Percentiles rank a stretch among this genome's conserved stretches.
These are phyloP conservation scores for Dactylellina sp. DNA, from an alignment of 2,329 filamentous ascomycete genomes.

Conservation along the genomic window DNA sequence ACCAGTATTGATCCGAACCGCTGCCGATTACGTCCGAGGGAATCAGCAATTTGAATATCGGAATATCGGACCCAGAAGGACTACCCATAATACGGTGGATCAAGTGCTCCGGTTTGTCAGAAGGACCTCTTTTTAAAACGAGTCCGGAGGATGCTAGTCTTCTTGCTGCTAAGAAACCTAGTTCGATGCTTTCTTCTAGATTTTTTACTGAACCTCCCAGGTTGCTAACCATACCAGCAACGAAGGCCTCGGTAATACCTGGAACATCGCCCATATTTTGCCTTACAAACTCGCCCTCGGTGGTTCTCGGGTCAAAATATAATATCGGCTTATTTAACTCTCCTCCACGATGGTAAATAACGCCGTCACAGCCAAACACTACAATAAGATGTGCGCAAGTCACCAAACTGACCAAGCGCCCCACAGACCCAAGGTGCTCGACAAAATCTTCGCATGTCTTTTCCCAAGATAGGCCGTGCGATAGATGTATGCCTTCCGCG, in stretches of 20 bases:
- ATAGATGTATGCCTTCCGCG: constrained; percentile 42
- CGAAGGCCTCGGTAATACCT: constrained; percentile 37
- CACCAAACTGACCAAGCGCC: constrained; percentile 25
- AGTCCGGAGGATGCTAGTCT: constrained; percentile 25
- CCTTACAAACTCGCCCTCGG: constrained; percentile 38
- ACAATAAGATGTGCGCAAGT: constrained; percentile 45
- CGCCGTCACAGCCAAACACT: constrained; percentile 36
- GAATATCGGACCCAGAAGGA: background rate
- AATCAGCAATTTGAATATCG: constrained; percentile 39
- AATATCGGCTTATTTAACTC: constrained; percentile 36
- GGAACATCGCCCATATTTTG: constrained; percentile 36
- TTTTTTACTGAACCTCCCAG: constrained; percentile 21
- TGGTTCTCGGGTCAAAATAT: constrained; percentile 34
- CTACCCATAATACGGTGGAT: constrained; percentile 11
- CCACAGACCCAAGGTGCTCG: constrained; percentile 41
- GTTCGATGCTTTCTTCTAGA: constrained; percentile 36
- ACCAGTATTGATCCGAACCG: constrained; percentile 40
- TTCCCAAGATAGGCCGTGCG: constrained; percentile 44
- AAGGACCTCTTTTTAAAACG: background rate
- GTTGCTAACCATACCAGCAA: constrained; percentile 27
- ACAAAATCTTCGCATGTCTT: constrained; percentile 52
- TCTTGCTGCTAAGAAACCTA: constrained; percentile 22
- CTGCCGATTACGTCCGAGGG: constrained; percentile 40
- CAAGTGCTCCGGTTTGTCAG: constrained; percentile 16
- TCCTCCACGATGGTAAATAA: constrained; percentile 44